Evolutionary conservation across 2,329 filamentous ascomycete species (phyloP), one percentile per base, ranked within the genome.

Genomic region (Xylariaceae sp.): DNA sequence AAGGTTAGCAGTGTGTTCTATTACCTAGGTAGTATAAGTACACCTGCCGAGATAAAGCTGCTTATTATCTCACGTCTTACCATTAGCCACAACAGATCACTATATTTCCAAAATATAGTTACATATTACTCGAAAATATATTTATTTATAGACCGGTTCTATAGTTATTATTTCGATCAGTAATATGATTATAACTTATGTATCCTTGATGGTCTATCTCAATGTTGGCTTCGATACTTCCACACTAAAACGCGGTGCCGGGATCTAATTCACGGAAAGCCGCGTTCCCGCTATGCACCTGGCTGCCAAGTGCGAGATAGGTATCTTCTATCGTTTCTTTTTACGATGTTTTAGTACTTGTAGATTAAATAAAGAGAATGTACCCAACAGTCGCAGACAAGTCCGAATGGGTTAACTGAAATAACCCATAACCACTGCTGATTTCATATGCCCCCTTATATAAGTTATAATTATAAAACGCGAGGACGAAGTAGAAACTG

Each of bases 231-330:
- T 41, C 19, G 40, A 20, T 49, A 37, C 49, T 42, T 32, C 37
- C 5, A n/a, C n/a, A 29, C 19, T 40, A 21, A 48, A 48, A 48
- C 45, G 29, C 26, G n/a, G 19, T 37, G 12, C 32, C 14, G 12
- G 32, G 32, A 14, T 37, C 29, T 48, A 29, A 48, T 21, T 3
- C 45, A 48, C 29, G 29, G 45, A 46, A 46, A 4, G 21, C 20
- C 14, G 23, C 46, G 50, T 50, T 57, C 54, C 50, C 52, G 50
- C 49, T 53, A 7, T 7, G 44, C 53, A 54, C 40, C 59, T 56
- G 56, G 52, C 45, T 40, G 52, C 59, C 32, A 37, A 37, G 5
- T 37, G 32, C 14, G 14, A 37, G 32, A 37, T 37, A 37, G 32
- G 14, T 37, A 37, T 10, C 32, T 7, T 7, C 32, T 37, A 16